Base-by-base conservation (phyloP, 768 basidiomycete species). In the Leccinum obscurum region DNA sequence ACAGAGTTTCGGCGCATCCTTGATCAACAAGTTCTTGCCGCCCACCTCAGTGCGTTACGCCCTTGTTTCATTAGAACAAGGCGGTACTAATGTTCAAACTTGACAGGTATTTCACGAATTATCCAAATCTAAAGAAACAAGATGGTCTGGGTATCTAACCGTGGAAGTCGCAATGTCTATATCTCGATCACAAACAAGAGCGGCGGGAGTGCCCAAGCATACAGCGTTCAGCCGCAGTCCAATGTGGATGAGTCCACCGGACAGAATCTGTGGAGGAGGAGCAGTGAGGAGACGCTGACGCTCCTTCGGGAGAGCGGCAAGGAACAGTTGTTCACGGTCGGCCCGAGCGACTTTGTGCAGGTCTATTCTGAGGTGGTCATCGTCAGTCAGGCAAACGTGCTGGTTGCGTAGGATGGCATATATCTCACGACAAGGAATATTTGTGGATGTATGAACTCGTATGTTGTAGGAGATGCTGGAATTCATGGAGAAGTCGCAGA, bases 91-190 rank as follows among this genome's bases (percentile, higher is more conserved):
- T 41, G 8, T 41, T 41, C 39, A n/a, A 9, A 17, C 39, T 41
- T n/a, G 39, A 41, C 17, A 41, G 39, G 17, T n/a, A n/a, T 41
- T 3, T 41, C 39, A 8, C 17, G 7, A 9, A 41, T 41, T 15
- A 41, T 41, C 39, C 39, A 9, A n/a, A 15, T 17, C 15, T 39
- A 17, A 41, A 41, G 39, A 3, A 14, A 22, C 46, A 17, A 26
- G 3, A 50, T 64, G 65, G 62, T 66, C 34, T 67, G 65, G 65
- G 54, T 67, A 4, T 63, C 65, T 15, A 66, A 64, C 20, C 63
- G 57, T 17, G n/a, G 26, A 1, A 6, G 1, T 15, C 14, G 28
- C 14, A 7, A 20, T 13, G 51, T 64, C 20, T 1, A 51, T 13
- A 9, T 66, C 9, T 11, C 54, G 5, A 26, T 67, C 5, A 58